Base-by-base conservation (phyloP, 2,329 filamentous ascomycete genomes). In the Pestalotiopsis sp. region DNA sequence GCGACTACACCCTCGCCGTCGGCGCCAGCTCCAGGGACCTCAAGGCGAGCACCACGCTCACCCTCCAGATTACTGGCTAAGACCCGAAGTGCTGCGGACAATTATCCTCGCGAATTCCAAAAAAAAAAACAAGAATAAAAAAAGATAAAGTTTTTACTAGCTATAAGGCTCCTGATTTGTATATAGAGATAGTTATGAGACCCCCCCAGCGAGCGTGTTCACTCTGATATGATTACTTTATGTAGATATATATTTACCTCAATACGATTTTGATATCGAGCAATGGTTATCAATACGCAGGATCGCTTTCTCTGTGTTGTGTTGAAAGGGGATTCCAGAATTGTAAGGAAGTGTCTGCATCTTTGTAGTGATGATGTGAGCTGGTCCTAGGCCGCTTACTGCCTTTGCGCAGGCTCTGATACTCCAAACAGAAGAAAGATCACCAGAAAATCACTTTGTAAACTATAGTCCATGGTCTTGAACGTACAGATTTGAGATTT, bases 1-100 rank as follows among this genome's bases (percentile, higher is more conserved):
- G 81, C 0, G 76, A 68, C 13, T 69, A 69, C 55, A 69, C 65
- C 6, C 22, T 66, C 14, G 17, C 64, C 22, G 64, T 66, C 55
- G 64, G 64, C 14, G 20, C 64, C 17, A 40, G 30, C 52, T 66
- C 64, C 20, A 3, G 40, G 20, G 60, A 63, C 20, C n/a, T 63
- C 17, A 44, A 39, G 20, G 60, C n/a, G 22, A 63, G 17, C 39
- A 48, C 60, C 7, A 63, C 60, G 20, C 40, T 63, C 14, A 63
- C 35, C 7, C 14, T 63, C 10, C 26, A 20, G 24, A 14, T 20
- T 2, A 20, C 30, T 2, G 44, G n/a, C 6, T 26, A 17, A 3
- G 20, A 26, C 3, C 2, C 13, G 10, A 57, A 22, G 0, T 10
- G 40, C 13, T 14, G 13, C 2, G 17, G 17, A 14, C 11, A 1